Evolutionary conservation across 1,284 basidiomycete genomes (phyloP), one percentile per base, ranked within the genome.

Genomic region (Trametes hirsuta): DNA sequence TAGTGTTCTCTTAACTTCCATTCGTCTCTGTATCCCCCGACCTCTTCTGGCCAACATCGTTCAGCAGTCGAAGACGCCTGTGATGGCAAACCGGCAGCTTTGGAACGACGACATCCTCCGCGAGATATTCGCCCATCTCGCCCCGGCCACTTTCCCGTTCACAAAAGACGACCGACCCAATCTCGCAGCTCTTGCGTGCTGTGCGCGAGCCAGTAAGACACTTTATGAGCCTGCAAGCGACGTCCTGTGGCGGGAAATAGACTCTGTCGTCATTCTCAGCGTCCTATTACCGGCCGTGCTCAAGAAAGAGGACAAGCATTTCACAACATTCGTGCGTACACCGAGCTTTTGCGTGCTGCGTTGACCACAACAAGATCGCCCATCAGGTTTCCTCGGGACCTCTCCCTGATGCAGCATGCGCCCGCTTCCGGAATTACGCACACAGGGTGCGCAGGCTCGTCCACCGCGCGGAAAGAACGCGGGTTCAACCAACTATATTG

Each of bases 41-140:
- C 30, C 18, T 1, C 18, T 30, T 30, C 30, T 8, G 1, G 30
- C 30, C 30, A 30, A 30, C 30, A 30, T 30, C 30, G 2, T 30
- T 1, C 30, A 30, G 30, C 1, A 30, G 30, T 5, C 1, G 30
- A 30, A 30, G 30, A 30, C 30, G 35, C 6, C 24, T 49, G 50
- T 37, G 22, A 25, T 39, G 46, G 12, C 44, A 21, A 45, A 41
- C 11, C 47, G 41, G 15, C 39, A 41, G 15, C 55, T 54, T 1
- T 58, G 55, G 60, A 62, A 62, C 48, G 52, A 55, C 18, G 60
- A 62, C 37, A 35, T 62, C 37, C 55, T 62, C 12, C 47, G 42
- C 48, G 55, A 58, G 14, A 45, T 62, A 30, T 44, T 62, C 35
- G 22, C 34, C 4, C 39, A 62, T 37, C 56, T 62, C 10, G 59